A percentile compares a stretch with the other conserved stretches of the same genome.
phyloP scores from a whole-genome alignment of 2,329 filamentous ascomycete genomes.

The Aspergillus carbonarius region DNA sequence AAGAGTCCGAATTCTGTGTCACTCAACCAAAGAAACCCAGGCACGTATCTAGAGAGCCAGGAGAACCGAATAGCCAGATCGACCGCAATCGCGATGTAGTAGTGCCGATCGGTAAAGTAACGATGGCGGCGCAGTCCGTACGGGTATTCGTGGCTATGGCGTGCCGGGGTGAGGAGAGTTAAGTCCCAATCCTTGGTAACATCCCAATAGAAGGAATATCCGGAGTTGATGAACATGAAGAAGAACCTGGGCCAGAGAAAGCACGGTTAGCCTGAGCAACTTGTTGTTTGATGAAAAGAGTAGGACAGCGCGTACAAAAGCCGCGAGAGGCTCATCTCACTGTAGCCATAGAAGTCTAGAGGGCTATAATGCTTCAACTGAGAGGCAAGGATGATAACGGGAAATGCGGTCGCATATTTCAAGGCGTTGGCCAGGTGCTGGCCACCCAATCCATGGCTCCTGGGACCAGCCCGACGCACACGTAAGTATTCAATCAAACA shows the following conservation, averaged over 20 bases:
- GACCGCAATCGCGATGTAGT: constrained; percentile 76
- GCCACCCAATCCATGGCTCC: constrained; percentile 67
- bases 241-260: constrained; percentile 57
- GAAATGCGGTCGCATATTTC: constrained; percentile 93
- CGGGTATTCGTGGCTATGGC: constrained; percentile 64
- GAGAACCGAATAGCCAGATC: constrained; percentile 84
- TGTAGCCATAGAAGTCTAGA: constrained; percentile 49
- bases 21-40: constrained; percentile 77
- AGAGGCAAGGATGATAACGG: constrained; percentile 78
- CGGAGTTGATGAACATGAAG: constrained; percentile 76
- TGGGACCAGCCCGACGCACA: constrained; percentile 56
- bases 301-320: constrained; percentile 48
- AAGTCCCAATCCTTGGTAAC: constrained; percentile 96
- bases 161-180: constrained; percentile 67
- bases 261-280: background rate
- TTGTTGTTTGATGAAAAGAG: no score
- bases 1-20: constrained; percentile 90
- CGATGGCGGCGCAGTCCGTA: constrained; percentile 75
- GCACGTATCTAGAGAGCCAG: constrained; percentile 84
- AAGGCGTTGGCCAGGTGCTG: constrained; percentile 90
- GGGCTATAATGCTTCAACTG: constrained; percentile 66
- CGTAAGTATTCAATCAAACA: constrained; percentile 85
- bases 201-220: constrained; percentile 99
- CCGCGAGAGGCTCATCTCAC: constrained; percentile 56
- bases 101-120: constrained; percentile 71